Evolutionary conservation across 2,329 filamentous ascomycete species (phyloP), one percentile per base, ranked within the genome.

Genomic region (Colletotrichum euphorbiae): DNA sequence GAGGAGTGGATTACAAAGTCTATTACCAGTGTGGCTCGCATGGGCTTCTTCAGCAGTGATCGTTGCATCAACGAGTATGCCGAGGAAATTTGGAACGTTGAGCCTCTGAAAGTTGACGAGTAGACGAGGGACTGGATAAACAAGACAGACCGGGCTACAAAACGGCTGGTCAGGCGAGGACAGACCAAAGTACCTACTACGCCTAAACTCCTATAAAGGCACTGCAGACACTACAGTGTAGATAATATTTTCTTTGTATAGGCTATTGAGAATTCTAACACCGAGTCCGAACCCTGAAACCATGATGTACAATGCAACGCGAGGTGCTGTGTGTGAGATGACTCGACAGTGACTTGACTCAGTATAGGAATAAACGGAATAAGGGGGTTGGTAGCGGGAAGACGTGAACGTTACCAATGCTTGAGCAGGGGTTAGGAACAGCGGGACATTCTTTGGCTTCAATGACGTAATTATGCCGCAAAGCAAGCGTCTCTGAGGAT

Each of bases 11-110:
- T 97, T 67, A 91, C 89, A 70, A 98, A 98, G 87, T 91, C 88
- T 71, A 98, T 99, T 76, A 90, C 88, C 46, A 92, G 92, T 67
- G 96, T 99, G 17, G 87, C 93, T 6, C 86, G 94, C 45, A 99
- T 99, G 96, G 96, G 95, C 42, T 98, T 98, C 88, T 98, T 98
- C 84, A 94, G 90, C 73, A 95, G 92, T 71, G 95, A 98, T 79
- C 88, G 95, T 43, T 97, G 95, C 81, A 98, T 98, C 79, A 93
- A 95, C 75, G 94, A 98, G 85, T 99, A 99, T 81, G 96, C 96
- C 0, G 95, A 99, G 79, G 90, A 87, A 71, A 98, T 99, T 78
- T 99, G 96, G 96, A 98, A 98, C 76, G 85, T 97, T 43, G 95
- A 98, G 84, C 94, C 95, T 31, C 79, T 96, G 62, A 80, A 80